Evolutionary conservation across 352 stramenopile species (phyloP), one percentile per base, ranked within the genome.

Genomic region (Phytopythium ostracodes): DNA sequence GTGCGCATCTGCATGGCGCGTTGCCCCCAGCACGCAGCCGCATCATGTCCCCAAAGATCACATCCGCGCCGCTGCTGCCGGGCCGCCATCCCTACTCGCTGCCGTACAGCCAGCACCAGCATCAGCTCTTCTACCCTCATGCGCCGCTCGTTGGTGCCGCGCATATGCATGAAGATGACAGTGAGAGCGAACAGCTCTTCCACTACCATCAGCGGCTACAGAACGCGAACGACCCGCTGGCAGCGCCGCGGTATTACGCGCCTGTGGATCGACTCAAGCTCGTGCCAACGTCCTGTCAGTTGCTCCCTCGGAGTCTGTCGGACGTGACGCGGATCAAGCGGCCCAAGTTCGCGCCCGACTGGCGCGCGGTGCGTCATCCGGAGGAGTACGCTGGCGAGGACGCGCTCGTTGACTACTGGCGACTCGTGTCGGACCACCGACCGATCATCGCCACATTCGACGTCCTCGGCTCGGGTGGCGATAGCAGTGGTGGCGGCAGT

Each of bases 321-420:
- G 86, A 95, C 53, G 60, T 73, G 47, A 87, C 71, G 40, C 70
- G 84, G 27, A 74, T 95, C 60, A 95, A 93, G 53, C 79, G 86
- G 0, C 86, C 86, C 29, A 76, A 78, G 33, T 95, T 92, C 62
- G 84, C 79, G 8, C 81, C 91, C 49, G 75, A 92, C 58, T 92
- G 81, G 84, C 31, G 67, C 1, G 49, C 73, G 10, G 73, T 92
- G 18, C 56, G 73, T 49, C 56, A 73, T 38, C 78, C 80, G 3
- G 29, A 81, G 47, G 75, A 81, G 42, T 64, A 76, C 15, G 62
- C 62, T 24, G 76, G 88, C 38, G 79, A 89, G 27, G 65, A 88
- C 56, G 71, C 75, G 56, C 70, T 89, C 51, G 82, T 95, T 54
- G 78, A 95, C 64, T 93, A 92, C 58, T 95, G 86, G 86, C 75